phyloP scores from a whole-genome alignment of 176 grass and related monocot genomes.

The Bothriochloa decipiens region DNA sequence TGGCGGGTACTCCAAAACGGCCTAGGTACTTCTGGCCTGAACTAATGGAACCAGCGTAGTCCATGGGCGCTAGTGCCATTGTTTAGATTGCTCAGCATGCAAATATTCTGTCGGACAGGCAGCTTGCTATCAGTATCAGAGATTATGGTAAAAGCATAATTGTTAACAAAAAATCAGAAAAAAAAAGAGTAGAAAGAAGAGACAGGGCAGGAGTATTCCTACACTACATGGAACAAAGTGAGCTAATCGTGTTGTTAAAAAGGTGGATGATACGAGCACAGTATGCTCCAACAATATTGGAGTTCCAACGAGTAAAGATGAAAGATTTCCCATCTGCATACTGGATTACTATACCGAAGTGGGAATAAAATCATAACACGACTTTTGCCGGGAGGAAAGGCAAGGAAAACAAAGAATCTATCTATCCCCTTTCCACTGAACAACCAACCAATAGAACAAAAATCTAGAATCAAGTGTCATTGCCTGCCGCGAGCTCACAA shows the following conservation, averaged over 20 bases:
- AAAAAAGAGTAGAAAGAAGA: neutral
- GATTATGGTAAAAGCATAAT: neutral
- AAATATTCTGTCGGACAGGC: constrained; percentile 33
- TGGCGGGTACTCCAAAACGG: constrained; percentile 6
- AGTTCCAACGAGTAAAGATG: neutral
- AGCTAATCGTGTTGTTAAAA: neutral
- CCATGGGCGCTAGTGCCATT: constrained; percentile 61
- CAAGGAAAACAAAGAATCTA: neutral
- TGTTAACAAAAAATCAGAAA: too few species aligned
- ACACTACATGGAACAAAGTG: constrained; percentile 5
- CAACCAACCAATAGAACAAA: neutral
- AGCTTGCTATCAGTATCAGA: constrained; percentile 31
- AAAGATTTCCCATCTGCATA: neutral
- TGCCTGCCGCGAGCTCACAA: neutral
- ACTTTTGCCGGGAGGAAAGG: neutral
- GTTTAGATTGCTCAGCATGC: constrained; percentile 31
- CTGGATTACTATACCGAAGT: neutral
- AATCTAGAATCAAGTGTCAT: too few species aligned
- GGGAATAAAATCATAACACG: neutral
- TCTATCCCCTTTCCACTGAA: neutral
- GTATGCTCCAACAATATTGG: constrained; percentile 32
- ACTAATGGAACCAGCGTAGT: constrained; percentile 38
- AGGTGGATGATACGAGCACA: neutral
- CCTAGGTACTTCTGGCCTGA: constrained; percentile 14
- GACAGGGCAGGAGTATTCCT: neutral